A percentile compares a stretch with the other conserved stretches of the same genome.
phyloP scores from a whole-genome alignment of 2,329 filamentous ascomycete species.

The Sporothrix protearum region DNA sequence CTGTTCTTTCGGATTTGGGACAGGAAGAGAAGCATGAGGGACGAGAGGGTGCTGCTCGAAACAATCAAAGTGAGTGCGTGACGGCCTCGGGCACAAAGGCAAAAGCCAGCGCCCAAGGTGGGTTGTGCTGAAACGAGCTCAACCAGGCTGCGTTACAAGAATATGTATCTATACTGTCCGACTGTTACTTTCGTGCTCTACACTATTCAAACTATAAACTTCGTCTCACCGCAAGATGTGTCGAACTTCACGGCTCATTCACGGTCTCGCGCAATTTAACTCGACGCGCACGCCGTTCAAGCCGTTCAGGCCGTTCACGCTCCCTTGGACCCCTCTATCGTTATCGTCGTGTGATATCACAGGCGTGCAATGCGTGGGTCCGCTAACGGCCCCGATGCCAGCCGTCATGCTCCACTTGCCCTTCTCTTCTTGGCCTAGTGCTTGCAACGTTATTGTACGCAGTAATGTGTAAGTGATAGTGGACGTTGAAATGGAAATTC shows the following conservation, averaged over 20 bases:
- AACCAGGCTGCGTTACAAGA: not conserved
- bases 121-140: not conserved
- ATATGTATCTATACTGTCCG: not conserved
- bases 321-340: not conserved
- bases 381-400: not conserved
- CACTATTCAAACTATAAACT: not conserved
- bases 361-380: conserved; percentile 4
- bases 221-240: not conserved
- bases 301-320: not conserved
- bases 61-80: not conserved
- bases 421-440: conserved; percentile 12
- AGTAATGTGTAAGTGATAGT: not conserved
- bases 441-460: not conserved
- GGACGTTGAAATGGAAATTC: not conserved
- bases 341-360: not conserved
- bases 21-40: not conserved
- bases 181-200: not conserved
- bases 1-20: not conserved
- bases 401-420: not conserved
- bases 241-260: not conserved
- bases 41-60: not conserved
- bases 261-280: not conserved
- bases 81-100: not conserved
- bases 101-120: not conserved
- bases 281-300: not conserved